Conservation (phyloP, 306 rosid genomes). For the Rosa persica region DNA sequence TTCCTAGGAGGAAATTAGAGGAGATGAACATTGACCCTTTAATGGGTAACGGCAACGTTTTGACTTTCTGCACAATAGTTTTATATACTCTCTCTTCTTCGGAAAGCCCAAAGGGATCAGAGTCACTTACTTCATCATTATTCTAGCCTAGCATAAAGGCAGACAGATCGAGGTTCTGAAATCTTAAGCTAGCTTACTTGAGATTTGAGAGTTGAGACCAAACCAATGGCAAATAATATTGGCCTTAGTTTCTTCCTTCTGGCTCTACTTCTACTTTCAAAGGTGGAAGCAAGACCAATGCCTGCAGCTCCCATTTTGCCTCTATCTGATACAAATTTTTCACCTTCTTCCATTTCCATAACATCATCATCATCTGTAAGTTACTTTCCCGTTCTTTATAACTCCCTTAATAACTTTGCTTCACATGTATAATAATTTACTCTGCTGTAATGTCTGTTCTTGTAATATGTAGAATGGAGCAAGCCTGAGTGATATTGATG, state of each 20-base stretch:
- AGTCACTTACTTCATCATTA: conserved; percentile 4
- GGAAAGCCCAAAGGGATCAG: neutral
- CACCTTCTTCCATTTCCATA: conserved; percentile 16
- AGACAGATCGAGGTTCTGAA: neutral
- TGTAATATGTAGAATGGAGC: conserved; percentile 25
- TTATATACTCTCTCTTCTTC: conserved; percentile 10
- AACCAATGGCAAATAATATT: conserved; percentile 32
- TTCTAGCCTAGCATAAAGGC: neutral
- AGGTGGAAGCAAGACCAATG: conserved; percentile 31
- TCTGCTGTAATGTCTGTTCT: neutral
- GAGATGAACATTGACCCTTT: conserved; percentile 26
- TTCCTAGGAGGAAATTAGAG: conserved; percentile 31
- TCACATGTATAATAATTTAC: neutral
- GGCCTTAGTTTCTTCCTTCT: conserved; percentile 34
- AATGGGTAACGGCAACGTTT: conserved; percentile 29
- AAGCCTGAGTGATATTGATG: conserved; percentile 17
- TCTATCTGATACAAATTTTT: conserved; percentile 20
- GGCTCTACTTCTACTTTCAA: conserved; percentile 29
- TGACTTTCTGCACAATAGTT: conserved; percentile 33
- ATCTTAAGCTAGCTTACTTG: conserved; percentile 11
- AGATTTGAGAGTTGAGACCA: neutral
- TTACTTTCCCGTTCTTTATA: neutral
- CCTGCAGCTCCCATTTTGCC: conserved; percentile 15
- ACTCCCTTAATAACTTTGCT: neutral
- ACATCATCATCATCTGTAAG: conserved; percentile 31